Conservation (phyloP, 768 basidiomycete genomes). For the Tricholomella constricta region DNA sequence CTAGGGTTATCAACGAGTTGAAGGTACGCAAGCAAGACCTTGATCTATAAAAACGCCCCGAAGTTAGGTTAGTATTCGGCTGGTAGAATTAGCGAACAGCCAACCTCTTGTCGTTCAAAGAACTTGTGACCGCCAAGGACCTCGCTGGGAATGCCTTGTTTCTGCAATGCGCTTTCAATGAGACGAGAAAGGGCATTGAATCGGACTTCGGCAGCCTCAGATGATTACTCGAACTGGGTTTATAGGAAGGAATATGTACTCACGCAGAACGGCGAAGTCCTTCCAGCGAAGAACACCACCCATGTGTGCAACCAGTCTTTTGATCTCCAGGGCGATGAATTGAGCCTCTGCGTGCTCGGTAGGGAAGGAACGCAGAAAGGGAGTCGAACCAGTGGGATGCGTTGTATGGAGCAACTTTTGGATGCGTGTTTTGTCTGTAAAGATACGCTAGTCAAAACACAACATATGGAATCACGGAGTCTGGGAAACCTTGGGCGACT, state of each 20-base stretch:
- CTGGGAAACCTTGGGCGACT: slow-evolving; percentile 69
- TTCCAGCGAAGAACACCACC: slow-evolving; percentile 71
- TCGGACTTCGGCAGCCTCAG: slow-evolving; percentile 51
- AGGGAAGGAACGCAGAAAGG: slow-evolving; percentile 54
- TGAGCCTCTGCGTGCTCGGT: slow-evolving; percentile 64
- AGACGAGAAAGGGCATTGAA: slow-evolving; percentile 78
- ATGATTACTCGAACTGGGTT: background rate
- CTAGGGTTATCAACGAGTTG: slow-evolving; percentile 78
- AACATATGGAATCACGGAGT: background rate
- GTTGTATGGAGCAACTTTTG: slow-evolving; percentile 72
- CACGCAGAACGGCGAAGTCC: slow-evolving; percentile 85
- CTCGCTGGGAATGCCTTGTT: slow-evolving; percentile 73
- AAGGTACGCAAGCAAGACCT: slow-evolving; percentile 80
- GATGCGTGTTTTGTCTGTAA: slow-evolving; percentile 71
- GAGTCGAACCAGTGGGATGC: slow-evolving; percentile 61
- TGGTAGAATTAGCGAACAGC: slow-evolving; percentile 39
- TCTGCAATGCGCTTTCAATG: slow-evolving; percentile 76
- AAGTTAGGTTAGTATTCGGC: slow-evolving; percentile 68
- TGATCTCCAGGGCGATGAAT: slow-evolving; percentile 78
- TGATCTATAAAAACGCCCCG: slow-evolving; percentile 50
- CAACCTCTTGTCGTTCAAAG: slow-evolving; percentile 80
- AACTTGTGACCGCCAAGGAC: slow-evolving; percentile 84
- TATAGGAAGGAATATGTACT: slow-evolving; percentile 24
- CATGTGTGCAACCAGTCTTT: slow-evolving; percentile 69
- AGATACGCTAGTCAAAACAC: background rate